Percentiles rank a stretch among this genome's conserved stretches.
These are phyloP conservation scores for Ustilago crameri DNA, from an alignment of 1,284 basidiomycete species.

Conservation along the genomic window DNA sequence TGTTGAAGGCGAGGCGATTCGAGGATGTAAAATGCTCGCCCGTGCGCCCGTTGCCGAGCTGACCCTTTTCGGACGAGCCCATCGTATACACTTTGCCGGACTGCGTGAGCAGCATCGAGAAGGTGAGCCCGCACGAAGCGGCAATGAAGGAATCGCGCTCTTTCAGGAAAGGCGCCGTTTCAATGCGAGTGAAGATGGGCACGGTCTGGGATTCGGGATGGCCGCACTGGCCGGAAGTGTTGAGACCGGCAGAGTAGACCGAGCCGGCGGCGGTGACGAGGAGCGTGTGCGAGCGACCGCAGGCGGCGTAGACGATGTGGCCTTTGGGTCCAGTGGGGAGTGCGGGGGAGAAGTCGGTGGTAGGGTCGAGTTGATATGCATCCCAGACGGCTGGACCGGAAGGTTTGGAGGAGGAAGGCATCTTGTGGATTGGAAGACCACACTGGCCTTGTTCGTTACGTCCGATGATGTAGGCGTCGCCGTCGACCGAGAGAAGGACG, in stretches of 20 bases:
- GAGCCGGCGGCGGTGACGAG: constrained; percentile 83
- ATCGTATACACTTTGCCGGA: constrained; percentile 84
- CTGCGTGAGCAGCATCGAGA: constrained; percentile 82
- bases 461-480: constrained; percentile 86
- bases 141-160: constrained; percentile 76
- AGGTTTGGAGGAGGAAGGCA: constrained; percentile 65
- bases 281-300: constrained; percentile 82
- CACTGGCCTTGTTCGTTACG: constrained; percentile 74
- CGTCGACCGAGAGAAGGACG: constrained; percentile 71
- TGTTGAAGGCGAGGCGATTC: constrained; percentile 83
- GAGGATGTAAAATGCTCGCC: constrained; percentile 86
- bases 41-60: constrained; percentile 88
- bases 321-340: constrained; percentile 74
- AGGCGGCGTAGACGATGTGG: constrained; percentile 82
- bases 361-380: constrained; percentile 71
- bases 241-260: constrained; percentile 85
- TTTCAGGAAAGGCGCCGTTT: constrained; percentile 70
- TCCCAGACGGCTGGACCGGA: constrained; percentile 74
- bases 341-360: constrained; percentile 62
- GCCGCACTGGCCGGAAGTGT: constrained; percentile 87
- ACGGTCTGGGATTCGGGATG: constrained; percentile 76
- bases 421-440: constrained; percentile 54
- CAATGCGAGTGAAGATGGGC: constrained; percentile 77
- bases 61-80: constrained; percentile 91
- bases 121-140: constrained; percentile 83